These are phyloP conservation scores for Akanthomyces uredinophilus DNA, from an alignment of 2,329 filamentous ascomycete species.

Conservation along the genomic window DNA sequence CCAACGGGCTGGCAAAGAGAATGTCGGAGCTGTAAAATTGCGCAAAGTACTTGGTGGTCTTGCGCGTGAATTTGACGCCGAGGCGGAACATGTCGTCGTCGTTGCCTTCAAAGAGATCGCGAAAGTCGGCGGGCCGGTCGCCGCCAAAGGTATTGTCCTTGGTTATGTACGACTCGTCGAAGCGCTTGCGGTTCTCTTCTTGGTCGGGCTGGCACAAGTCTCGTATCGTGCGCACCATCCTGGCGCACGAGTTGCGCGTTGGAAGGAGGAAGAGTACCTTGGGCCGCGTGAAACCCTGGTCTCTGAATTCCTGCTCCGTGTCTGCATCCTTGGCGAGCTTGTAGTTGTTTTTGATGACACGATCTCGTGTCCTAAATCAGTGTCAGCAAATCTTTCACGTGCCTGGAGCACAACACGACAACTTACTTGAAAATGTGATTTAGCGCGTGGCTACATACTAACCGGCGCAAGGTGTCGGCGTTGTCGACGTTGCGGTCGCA, in stretches of 20 bases:
- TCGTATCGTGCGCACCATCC: constrained; percentile 71
- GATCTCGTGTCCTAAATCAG: constrained; percentile 65
- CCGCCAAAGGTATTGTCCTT: constrained; percentile 59
- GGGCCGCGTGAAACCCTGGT: constrained; percentile 92
- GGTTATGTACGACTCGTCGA: constrained; percentile 75
- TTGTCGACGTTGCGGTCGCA: constrained; percentile 67
- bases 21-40: constrained; percentile 97
- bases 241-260: constrained; percentile 79
- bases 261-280: constrained; percentile 89
- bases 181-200: constrained; percentile 90
- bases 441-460: constrained; percentile 76
- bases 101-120: constrained; percentile 85
- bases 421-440: constrained; percentile 85
- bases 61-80: constrained; percentile 94
- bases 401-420: not conserved
- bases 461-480: constrained; percentile 60
- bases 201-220: constrained; percentile 76
- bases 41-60: constrained; percentile 90
- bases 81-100: constrained; percentile 96
- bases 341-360: constrained; percentile 87
- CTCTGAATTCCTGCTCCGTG: constrained; percentile 68
- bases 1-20: constrained; percentile 84
- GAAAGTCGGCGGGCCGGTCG: constrained; percentile 80
- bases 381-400: constrained; percentile 17
- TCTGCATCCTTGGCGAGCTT: constrained; percentile 63